Evolutionary conservation across 2,329 filamentous ascomycete genomes (phyloP), one percentile per base, ranked within the genome.

Genomic region (Alternaria sp.): DNA sequence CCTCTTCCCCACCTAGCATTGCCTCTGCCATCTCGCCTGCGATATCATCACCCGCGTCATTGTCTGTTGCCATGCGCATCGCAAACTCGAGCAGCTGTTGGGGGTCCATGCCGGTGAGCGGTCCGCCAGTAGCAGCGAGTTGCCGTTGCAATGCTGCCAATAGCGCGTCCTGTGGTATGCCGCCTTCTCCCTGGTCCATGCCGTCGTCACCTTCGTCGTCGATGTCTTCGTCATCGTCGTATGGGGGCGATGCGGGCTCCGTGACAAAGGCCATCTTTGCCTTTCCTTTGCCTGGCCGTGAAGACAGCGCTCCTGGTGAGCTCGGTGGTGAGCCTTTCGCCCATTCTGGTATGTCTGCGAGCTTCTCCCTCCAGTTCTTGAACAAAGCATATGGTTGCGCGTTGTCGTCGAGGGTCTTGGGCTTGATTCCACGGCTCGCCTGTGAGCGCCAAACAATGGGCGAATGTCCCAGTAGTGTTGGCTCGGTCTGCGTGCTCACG

Each of bases 301-400:
- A 63, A 43, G 61, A 55, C 43, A 60, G 62, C 55, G 50, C 23
- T 30, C 28, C 59, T 5, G 69, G 64, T 15, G 72, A 69, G 21
- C 63, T 57, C 12, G 67, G 51, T 41, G 71, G 65, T 61, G 71
- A 65, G 23, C 65, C 67, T 18, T 61, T 64, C 15, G 67, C 65
- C 75, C 72, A 78, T 14, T 61, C 47, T 20, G 78, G 73, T 54
- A 68, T 72, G 26, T 77, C 67, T 30, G 68, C 70, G 55, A 81
- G 79, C 28, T 77, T 76, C 56, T 80, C 74, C 61, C 78, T 78
- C 83, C 83, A 85, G 61, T 85, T 79, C 41, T 79, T 78, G 25
- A 85, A 64, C 14, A 85, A 67, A 5, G 83, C 78, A 58, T 79
- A 82, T 11, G 78, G 54, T 53, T 75, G 65, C 2, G 70, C 68